A percentile compares a stretch with the other conserved stretches of the same genome.
Evolutionary conservation across 2,329 filamentous ascomycete species (phyloP).

Genomic region (Scedosporium dehoogii): DNA sequence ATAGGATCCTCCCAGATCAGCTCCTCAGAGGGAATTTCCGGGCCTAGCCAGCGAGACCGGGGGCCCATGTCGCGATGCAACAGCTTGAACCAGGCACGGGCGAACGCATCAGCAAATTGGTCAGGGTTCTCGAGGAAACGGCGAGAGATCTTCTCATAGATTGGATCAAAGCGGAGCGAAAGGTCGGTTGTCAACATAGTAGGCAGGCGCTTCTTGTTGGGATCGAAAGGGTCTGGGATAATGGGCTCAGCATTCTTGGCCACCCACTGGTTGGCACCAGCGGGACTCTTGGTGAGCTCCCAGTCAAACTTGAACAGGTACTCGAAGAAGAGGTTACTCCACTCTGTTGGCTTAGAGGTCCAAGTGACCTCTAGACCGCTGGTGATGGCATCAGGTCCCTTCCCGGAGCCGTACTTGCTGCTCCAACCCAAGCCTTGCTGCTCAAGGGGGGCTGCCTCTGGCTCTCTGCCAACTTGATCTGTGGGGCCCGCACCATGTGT

Average conservation of each 20-base stretch:
- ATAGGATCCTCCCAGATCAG: slow-evolving; percentile 70
- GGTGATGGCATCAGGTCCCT: slow-evolving; percentile 64
- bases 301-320: slow-evolving; percentile 73
- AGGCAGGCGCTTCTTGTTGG: slow-evolving; percentile 63
- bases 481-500: slow-evolving; percentile 62
- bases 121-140: slow-evolving; percentile 60
- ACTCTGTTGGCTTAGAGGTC: slow-evolving; percentile 67
- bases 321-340: slow-evolving; percentile 65
- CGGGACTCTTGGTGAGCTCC: slow-evolving; percentile 66
- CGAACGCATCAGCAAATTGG: slow-evolving; percentile 59
- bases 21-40: slow-evolving; percentile 60
- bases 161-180: slow-evolving; percentile 59
- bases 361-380: slow-evolving; percentile 70
- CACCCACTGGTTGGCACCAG: slow-evolving; percentile 67
- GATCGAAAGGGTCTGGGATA: slow-evolving; percentile 63
- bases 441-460: slow-evolving; percentile 53
- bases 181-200: slow-evolving; percentile 70
- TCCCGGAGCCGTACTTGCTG: slow-evolving; percentile 54
- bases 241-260: slow-evolving; percentile 57
- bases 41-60: slow-evolving; percentile 59
- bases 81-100: slow-evolving; percentile 74
- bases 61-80: slow-evolving; percentile 73
- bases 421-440: slow-evolving; percentile 64
- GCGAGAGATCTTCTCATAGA: slow-evolving; percentile 66
- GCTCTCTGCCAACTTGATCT: slow-evolving; percentile 57